phyloP scores from a whole-genome alignment of 2,329 filamentous ascomycete genomes.

The Emericellopsis atlantica region DNA sequence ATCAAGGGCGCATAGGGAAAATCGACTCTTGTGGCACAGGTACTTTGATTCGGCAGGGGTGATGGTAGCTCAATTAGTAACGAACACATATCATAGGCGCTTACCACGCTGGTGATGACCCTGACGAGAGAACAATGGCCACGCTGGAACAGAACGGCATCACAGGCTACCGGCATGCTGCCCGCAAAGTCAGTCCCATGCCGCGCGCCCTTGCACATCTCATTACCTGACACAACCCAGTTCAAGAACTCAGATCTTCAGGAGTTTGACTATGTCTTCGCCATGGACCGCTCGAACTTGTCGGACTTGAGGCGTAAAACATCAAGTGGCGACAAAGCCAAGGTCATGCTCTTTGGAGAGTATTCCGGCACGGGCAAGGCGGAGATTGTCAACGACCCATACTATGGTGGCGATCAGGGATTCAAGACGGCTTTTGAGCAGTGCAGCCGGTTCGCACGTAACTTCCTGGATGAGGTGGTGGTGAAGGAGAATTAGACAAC shows the following conservation, averaged over 20 bases:
- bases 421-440: conserved; percentile 85
- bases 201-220: neutral
- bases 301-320: conserved; percentile 49
- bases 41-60: conserved; percentile 7
- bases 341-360: conserved; percentile 76
- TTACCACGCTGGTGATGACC: conserved; percentile 67
- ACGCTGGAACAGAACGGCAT: conserved; percentile 68
- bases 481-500: conserved; percentile 7
- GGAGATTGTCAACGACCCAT: conserved; percentile 77
- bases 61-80: neutral
- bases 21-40: conserved; percentile 86
- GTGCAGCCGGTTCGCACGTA: conserved; percentile 61
- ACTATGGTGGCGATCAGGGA: conserved; percentile 75
- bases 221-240: conserved; percentile 17
- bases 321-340: conserved; percentile 19
- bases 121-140: conserved; percentile 73
- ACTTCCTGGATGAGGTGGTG: conserved; percentile 52
- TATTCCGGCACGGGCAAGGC: conserved; percentile 53
- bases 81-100: conserved; percentile 35
- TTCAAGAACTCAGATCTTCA: conserved; percentile 58
- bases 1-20: conserved; percentile 44
- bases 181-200: conserved; percentile 50
- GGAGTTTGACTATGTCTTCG: conserved; percentile 84
- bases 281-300: conserved; percentile 83
- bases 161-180: conserved; percentile 61